Base-by-base conservation (phyloP, 2,329 filamentous ascomycete species). In the Gnomoniopsis smithogilvyi region DNA sequence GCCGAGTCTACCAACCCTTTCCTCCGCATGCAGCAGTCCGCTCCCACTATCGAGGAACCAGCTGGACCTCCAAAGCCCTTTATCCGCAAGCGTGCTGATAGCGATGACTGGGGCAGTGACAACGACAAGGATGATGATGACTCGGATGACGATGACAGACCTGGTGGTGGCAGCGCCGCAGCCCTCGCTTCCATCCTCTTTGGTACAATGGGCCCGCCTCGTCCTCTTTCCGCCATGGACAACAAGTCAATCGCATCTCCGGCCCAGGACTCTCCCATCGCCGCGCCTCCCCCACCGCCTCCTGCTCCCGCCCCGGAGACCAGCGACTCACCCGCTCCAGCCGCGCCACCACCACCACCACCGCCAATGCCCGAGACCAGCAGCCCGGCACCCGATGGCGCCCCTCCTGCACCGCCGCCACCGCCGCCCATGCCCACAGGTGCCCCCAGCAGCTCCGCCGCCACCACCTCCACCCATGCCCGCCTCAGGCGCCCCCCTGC, bases 111-210 rank as follows among this genome's bases (percentile, higher is more conserved):
- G 93, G 92, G 92, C 62, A 94, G 91, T 15, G 88, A 89, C 61
- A 86, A 83, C 67, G 75, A 79, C 33, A 62, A 62, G 53, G 75
- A 77, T 21, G 77, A 79, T 30, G 78, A 80, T 21, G 79, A 81
- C 3, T 87, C 89, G 21, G 87, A 86, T 38, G 89, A 94, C 58
- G 90, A 93, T 58, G 89, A 92, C 56, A 84, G 88, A 11, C 88
- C 91, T 19, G 90, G 90, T 53, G 91, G 91, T 56, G 87, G 89
- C 60, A 92, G 86, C 66, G 95, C 95, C 51, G 95, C 96, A 62
- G 91, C 96, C 67, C 84, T 99, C 41, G 95, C 95, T 17, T 96
- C 91, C 7, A 95, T 97, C 62, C 82, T 99, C 21, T 99, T 99
- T 71, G 94, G 95, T 60, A 96, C 93, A 54, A 98, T 99, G 93